Evolutionary conservation across 768 basidiomycete genomes (phyloP), one percentile per base, ranked within the genome.

Genomic region (Terana coerulea): DNA sequence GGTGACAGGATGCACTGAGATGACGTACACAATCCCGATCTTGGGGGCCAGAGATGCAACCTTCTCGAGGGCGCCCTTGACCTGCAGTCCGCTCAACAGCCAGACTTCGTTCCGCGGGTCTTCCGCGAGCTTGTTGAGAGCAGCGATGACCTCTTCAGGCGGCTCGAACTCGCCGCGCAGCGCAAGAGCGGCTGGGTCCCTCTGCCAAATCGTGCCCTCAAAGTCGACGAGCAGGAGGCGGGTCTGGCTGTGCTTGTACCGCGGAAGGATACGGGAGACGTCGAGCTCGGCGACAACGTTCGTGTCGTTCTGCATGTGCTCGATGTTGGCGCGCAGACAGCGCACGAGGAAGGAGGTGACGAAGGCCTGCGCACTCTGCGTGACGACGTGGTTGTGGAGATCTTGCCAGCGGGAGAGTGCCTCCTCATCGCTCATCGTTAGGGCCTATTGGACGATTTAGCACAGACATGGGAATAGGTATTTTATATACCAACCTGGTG

Each of bases 301-400:
- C 17, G 65, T 30, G 52, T 73, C 72, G 40, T 47, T 63, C 51
- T 70, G 70, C 19, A 72, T 69, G 55, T 89, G 88, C 54, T 91
- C 88, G 9, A 80, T 78, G 62, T 88, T 77, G 28, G 85, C 81
- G 41, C 88, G 84, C 24, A 90, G 62, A 59, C 81, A 83, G 14
- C 90, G 79, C 5, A 78, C 84, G 55, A 92, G 78, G 80, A 92
- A 92, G 3, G 82, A 78, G 3, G 76, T 87, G 35, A 86, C 84
- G 65, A 92, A 94, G 0, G 86, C 75, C 60, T 94, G 91, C 0
- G 91, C 90, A 0, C 87, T 91, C 64, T 94, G 92, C 0, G 88
- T 88, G 11, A 82, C 81, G 45, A 94, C 91, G 57, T 94, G 91
- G 54, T 79, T 82, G 65, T 93, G 88, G 0, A 94, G 72, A 52